Conservation (phyloP, 805 yeast species). For the Lipomyces sp. region DNA sequence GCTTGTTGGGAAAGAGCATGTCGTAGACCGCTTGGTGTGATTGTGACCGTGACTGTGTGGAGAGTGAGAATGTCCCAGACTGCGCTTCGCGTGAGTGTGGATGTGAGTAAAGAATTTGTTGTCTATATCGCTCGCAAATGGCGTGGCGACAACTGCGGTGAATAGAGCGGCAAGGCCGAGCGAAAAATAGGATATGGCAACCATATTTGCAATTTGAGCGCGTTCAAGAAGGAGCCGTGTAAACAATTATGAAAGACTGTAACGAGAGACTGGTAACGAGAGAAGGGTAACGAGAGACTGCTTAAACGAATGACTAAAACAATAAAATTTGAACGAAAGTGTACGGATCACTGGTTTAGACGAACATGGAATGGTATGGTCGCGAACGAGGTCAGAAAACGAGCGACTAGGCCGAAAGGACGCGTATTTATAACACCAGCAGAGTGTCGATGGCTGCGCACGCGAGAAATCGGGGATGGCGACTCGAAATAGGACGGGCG, state of each 20-base stretch:
- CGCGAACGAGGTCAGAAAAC: constrained; percentile 10
- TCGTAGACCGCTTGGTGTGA: constrained; percentile 20
- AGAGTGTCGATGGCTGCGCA: not conserved
- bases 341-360: constrained; percentile 1
- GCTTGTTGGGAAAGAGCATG: constrained; percentile 69
- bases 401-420: constrained; percentile 7
- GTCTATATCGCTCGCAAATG: constrained; percentile 20
- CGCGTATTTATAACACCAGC: not conserved
- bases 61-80: constrained; percentile 11
- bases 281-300: not conserved
- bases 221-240: not conserved
- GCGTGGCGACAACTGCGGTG: constrained; percentile 33
- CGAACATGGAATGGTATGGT: not conserved
- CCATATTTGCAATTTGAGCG: constrained; percentile 8
- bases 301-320: constrained; percentile 1
- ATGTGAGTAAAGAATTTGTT: constrained; percentile 16
- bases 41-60: constrained; percentile 28
- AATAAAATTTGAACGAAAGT: not conserved
- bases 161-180: constrained; percentile 29
- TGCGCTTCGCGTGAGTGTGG: constrained; percentile 5
- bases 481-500: not conserved
- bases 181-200: constrained; percentile 19
- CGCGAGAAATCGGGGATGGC: constrained; percentile 1
- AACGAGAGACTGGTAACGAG: not conserved
- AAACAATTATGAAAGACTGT: not conserved